phyloP scores from a whole-genome alignment of 148 eudicot genomes.

The Persicaria maculosa region DNA sequence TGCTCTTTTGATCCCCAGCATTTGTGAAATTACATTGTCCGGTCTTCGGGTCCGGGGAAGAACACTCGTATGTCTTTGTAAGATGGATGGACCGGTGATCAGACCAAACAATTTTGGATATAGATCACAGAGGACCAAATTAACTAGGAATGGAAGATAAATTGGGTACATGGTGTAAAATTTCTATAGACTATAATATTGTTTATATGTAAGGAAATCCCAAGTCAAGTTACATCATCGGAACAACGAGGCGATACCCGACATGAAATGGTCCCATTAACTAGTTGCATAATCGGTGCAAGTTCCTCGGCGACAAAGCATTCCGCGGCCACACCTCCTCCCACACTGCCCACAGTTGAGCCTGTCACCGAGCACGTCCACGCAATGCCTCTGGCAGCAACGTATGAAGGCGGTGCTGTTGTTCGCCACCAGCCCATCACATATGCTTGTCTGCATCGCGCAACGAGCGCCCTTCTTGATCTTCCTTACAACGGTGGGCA shows the following conservation, averaged over 20 bases:
- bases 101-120: constrained; percentile 9
- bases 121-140: neutral
- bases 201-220: too few species aligned
- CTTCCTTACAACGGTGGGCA: constrained; percentile 17
- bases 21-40: neutral
- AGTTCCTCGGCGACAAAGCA: constrained; percentile 23
- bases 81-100: neutral
- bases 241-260: neutral
- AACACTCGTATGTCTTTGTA: neutral
- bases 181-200: too few species aligned
- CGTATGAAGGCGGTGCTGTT: constrained; percentile 20
- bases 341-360: constrained; percentile 36
- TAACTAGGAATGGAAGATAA: neutral
- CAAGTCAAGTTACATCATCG: too few species aligned
- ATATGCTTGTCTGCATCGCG: constrained; percentile 9
- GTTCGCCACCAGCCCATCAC: constrained; percentile 28
- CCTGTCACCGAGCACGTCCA: constrained; percentile 24
- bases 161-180: neutral
- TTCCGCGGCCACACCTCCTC: constrained; percentile 13
- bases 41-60: neutral
- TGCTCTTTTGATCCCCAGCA: constrained; percentile 5
- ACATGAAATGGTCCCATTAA: too few species aligned
- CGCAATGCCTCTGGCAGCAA: constrained; percentile 39
- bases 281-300: constrained; percentile 14
- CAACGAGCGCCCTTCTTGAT: constrained; percentile 34